Evolutionary conservation across 176 grass and related monocot genomes (phyloP).

Genomic region (Musa itinerans): DNA sequence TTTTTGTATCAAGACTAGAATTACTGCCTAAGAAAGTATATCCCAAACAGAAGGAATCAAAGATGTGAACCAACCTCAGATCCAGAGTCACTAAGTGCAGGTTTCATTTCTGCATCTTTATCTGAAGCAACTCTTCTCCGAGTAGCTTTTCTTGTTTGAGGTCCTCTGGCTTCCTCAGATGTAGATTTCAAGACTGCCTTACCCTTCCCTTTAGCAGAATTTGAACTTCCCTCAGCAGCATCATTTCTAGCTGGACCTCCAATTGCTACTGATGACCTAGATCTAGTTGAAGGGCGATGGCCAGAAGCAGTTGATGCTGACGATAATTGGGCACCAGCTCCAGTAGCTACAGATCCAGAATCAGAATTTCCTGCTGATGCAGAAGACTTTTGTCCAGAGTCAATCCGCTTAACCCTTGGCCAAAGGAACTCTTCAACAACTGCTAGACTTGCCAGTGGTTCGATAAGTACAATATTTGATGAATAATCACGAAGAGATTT

Average conservation of each 20-base stretch:
- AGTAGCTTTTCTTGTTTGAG: conserved; percentile 48
- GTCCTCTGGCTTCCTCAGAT: conserved; percentile 47
- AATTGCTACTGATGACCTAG: conserved; percentile 43
- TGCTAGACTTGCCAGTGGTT: conserved; percentile 68
- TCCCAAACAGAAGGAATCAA: background rate
- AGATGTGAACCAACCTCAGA: conserved; percentile 55
- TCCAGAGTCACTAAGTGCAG: conserved; percentile 38
- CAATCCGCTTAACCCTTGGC: conserved; percentile 62
- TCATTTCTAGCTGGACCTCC: conserved; percentile 45
- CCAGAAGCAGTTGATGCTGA: conserved; percentile 26
- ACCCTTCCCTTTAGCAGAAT: conserved; percentile 63
- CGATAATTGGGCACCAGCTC: conserved; percentile 30
- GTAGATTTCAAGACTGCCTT: conserved; percentile 60
- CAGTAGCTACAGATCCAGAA: conserved; percentile 35
- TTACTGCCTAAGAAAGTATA: background rate
- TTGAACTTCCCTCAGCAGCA: conserved; percentile 32
- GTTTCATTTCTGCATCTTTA: conserved; percentile 56
- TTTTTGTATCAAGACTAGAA: background rate
- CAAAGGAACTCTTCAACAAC: conserved; percentile 88
- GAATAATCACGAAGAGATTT: conserved; percentile 83
- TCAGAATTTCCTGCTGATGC: conserved; percentile 43
- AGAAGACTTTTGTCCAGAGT: conserved; percentile 39
- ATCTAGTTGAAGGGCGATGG: conserved; percentile 44
- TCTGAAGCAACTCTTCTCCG: conserved; percentile 51
- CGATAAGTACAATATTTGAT: conserved; percentile 85